phyloP scores from a whole-genome alignment of 805 yeast genomes.

The Lipomyces orientalis region DNA sequence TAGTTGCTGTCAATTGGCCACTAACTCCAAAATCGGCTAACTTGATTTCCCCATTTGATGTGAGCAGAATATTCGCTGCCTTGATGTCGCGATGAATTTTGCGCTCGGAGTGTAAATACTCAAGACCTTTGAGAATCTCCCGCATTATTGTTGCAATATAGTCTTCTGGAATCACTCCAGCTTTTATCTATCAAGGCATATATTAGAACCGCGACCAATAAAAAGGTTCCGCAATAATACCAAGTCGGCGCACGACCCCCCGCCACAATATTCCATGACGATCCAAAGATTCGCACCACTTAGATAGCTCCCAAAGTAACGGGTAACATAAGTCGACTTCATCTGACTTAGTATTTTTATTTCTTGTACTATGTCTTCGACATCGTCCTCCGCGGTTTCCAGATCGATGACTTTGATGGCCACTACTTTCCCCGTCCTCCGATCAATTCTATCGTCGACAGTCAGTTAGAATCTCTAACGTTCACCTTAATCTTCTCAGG shows the following conservation, averaged over 20 bases:
- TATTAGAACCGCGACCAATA: neutral
- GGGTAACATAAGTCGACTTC: conserved; percentile 69
- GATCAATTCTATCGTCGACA: conserved; percentile 39
- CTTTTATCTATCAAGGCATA: conserved; percentile 49
- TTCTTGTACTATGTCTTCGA: conserved; percentile 74
- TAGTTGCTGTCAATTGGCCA: conserved; percentile 70
- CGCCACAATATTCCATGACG: conserved; percentile 94
- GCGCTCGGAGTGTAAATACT: conserved; percentile 72
- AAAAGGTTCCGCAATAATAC: conserved; percentile 12
- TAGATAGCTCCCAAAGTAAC: conserved; percentile 66
- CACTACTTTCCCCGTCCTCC: conserved; percentile 53
- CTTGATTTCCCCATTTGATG: conserved; percentile 71
- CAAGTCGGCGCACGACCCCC: conserved; percentile 86
- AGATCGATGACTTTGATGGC: conserved; percentile 89
- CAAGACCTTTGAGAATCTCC: conserved; percentile 71
- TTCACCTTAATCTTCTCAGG: neutral
- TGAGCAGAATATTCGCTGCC: conserved; percentile 83
- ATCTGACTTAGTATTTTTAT: conserved; percentile 74
- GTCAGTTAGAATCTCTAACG: neutral
- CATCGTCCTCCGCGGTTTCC: conserved; percentile 79
- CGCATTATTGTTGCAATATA: conserved; percentile 65
- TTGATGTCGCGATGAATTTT: conserved; percentile 91
- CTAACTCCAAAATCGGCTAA: conserved; percentile 94
- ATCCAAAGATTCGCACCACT: conserved; percentile 79
- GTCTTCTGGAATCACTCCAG: conserved; percentile 61